Conservation (phyloP, 306 rosid species). For the Vicia sativa region DNA sequence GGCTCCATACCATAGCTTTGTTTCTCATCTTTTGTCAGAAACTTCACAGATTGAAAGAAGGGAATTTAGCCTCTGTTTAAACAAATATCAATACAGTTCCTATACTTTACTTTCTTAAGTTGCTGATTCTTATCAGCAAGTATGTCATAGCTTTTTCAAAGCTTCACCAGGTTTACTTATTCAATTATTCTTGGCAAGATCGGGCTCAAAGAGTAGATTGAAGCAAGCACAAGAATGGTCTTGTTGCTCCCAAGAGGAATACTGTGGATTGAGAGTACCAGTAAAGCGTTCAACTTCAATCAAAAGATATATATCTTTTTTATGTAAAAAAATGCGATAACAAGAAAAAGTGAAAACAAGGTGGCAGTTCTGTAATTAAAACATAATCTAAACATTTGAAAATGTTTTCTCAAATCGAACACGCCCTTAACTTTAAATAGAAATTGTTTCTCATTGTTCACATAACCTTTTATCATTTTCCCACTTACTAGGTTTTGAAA, state of each 20-base stretch:
- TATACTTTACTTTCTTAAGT: background rate
- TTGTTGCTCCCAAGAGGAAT: background rate
- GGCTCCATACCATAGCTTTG: background rate
- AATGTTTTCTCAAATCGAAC: conserved; percentile 5
- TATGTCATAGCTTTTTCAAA: background rate
- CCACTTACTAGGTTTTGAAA: background rate
- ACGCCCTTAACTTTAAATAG: background rate
- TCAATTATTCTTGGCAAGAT: background rate
- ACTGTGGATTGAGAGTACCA: conserved; percentile 4
- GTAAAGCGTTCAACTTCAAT: background rate
- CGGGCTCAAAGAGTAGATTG: background rate
- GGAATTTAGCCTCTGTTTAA: background rate
- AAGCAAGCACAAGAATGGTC: background rate
- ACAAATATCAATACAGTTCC: background rate
- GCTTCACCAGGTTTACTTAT: background rate
- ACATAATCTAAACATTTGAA: background rate
- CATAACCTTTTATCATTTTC: background rate
- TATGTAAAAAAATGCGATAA: conserved; percentile 1
- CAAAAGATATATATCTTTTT: background rate
- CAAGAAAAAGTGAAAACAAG: conserved; percentile 6
- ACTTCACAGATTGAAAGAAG: background rate
- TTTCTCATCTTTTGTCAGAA: background rate
- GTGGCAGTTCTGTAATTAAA: background rate
- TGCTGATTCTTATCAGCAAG: background rate
- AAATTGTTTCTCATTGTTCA: conserved; percentile 4